Evolutionary conservation across 2,329 filamentous ascomycete species (phyloP).

Genomic region (Purpureocillium takamizusanense): DNA sequence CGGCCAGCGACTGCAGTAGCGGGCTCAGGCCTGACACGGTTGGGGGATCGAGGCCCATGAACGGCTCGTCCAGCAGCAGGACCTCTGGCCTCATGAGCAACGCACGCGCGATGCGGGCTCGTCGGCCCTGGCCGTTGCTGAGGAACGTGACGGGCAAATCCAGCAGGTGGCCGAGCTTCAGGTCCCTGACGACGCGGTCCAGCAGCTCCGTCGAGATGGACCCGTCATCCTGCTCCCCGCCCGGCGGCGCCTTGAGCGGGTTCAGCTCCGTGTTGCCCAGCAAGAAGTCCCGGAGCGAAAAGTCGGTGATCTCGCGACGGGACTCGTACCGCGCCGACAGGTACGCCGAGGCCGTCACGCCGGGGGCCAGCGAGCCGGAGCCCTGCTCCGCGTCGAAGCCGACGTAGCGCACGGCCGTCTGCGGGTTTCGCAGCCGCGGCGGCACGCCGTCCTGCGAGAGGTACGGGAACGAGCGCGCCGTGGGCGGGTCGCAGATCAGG

Average conservation of each 20-base stretch:
- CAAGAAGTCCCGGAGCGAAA: conserved; percentile 73
- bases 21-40: conserved; percentile 64
- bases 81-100: conserved; percentile 72
- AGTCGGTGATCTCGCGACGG: conserved; percentile 76
- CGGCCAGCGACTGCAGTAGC: conserved; percentile 60
- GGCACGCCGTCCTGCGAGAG: conserved; percentile 56
- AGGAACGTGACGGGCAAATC: conserved; percentile 80
- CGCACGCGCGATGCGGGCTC: conserved; percentile 81
- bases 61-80: conserved; percentile 83
- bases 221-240: conserved; percentile 36
- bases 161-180: conserved; percentile 60
- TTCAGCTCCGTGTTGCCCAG: conserved; percentile 79
- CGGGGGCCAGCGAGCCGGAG: conserved; percentile 37
- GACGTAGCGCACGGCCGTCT: conserved; percentile 73
- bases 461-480: conserved; percentile 69
- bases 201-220: conserved; percentile 42
- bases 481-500: conserved; percentile 66
- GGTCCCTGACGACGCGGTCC: conserved; percentile 54
- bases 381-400: conserved; percentile 74
- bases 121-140: conserved; percentile 85
- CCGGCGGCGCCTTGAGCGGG: conserved; percentile 36
- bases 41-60: conserved; percentile 89
- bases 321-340: conserved; percentile 88
- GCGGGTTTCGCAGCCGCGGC: conserved; percentile 45
- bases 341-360: conserved; percentile 62